phyloP scores from a whole-genome alignment of 208 protist species.

The Endotrypanum monterogeii region DNA sequence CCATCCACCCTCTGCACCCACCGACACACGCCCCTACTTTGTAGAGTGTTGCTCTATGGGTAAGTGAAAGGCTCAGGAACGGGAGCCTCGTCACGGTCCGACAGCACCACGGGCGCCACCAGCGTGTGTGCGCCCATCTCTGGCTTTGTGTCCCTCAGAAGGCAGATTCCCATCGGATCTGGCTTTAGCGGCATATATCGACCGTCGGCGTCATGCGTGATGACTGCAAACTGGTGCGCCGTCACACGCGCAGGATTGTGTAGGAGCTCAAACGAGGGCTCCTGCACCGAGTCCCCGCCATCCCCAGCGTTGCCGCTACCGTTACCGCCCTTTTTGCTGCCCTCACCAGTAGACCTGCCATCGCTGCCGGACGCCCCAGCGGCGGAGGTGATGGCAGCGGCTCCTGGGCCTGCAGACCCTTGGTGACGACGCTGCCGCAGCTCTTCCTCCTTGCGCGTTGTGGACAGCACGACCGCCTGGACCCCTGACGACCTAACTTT shows the following conservation, averaged over 20 bases:
- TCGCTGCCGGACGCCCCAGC: neutral
- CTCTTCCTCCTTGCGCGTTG: slow-evolving; percentile 85
- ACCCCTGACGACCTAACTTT: slow-evolving; percentile 69
- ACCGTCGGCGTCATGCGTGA: slow-evolving; percentile 68
- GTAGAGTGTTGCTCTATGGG: slow-evolving; percentile 42
- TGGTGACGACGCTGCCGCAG: slow-evolving; percentile 64
- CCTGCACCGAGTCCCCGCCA: slow-evolving; percentile 34
- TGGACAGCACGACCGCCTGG: slow-evolving; percentile 85
- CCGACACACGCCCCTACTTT: neutral
- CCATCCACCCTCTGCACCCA: neutral
- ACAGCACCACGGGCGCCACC: slow-evolving; percentile 48
- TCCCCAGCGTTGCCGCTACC: slow-evolving; percentile 3
- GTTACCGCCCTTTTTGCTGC: slow-evolving; percentile 11
- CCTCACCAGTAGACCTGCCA: neutral
- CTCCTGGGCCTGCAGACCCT: slow-evolving; percentile 8
- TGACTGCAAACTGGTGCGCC: slow-evolving; percentile 65
- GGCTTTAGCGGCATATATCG: slow-evolving; percentile 82
- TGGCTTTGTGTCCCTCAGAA: slow-evolving; percentile 75
- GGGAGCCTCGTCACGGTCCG: slow-evolving; percentile 57
- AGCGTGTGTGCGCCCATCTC: slow-evolving; percentile 52
- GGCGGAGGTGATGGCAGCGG: slow-evolving; percentile 3
- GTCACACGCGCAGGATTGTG: slow-evolving; percentile 85
- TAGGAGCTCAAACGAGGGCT: slow-evolving; percentile 62
- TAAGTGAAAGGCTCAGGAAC: slow-evolving; percentile 82
- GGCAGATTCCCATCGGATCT: slow-evolving; percentile 70